Evolutionary conservation across 2,329 filamentous ascomycete species (phyloP).

Genomic region (Colletotrichum caudatum): DNA sequence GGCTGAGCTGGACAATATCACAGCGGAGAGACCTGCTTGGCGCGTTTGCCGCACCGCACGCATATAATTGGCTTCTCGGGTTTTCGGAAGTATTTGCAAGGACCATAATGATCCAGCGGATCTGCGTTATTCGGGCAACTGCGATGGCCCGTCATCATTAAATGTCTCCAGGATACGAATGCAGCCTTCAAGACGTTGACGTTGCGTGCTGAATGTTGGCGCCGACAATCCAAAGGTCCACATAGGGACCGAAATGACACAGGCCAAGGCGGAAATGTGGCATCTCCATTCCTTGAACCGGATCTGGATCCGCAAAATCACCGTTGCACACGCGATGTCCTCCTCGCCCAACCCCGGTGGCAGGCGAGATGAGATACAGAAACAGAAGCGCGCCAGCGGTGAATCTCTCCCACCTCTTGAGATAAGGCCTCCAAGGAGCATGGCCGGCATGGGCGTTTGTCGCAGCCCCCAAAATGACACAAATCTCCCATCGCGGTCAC

Average conservation of each 20-base stretch:
- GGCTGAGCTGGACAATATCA: not conserved
- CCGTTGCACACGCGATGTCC: not conserved
- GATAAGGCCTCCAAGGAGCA: not conserved
- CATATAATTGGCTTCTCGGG: not conserved
- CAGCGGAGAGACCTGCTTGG: not conserved
- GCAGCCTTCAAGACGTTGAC: not conserved
- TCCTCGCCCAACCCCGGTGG: not conserved
- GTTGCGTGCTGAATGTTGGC: not conserved
- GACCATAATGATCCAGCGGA: not conserved
- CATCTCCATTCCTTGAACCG: not conserved
- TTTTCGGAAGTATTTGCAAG: not conserved
- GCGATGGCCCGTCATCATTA: not conserved
- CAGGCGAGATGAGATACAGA: conserved; percentile 10
- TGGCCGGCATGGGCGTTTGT: not conserved
- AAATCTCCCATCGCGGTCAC: not conserved
- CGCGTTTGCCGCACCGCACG: conserved; percentile 1
- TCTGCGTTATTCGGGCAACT: not conserved
- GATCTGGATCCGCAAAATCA: conserved; percentile 7
- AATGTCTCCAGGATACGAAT: not conserved
- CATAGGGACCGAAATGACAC: conserved; percentile 32
- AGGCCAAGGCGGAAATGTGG: conserved; percentile 16
- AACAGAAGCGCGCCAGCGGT: conserved; percentile 2
- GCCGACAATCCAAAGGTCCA: not conserved
- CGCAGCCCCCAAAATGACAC: not conserved
- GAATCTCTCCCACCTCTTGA: not conserved